Base-by-base conservation (phyloP, 73 alveolate species). In the Blepharisma japonicum region DNA sequence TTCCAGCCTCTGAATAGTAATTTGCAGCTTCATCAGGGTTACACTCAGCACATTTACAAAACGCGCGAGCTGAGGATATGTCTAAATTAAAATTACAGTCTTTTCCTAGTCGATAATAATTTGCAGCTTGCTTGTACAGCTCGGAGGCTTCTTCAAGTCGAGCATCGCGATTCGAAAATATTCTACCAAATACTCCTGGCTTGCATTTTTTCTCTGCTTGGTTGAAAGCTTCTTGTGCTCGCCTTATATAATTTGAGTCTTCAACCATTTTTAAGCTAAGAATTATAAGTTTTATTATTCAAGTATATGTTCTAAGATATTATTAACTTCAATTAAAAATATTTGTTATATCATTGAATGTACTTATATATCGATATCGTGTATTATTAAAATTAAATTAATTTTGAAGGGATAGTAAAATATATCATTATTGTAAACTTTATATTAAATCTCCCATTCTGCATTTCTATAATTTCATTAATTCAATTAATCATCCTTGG, bases 101-200 rank as follows among this genome's bases (percentile, higher is more conserved):
- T 49, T 86, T 77, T 11, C 81, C 82, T 6, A 91, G 83, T 78
- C 90, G 90, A 54, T 81, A 91, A 46, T 82, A 81, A 66, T 88
- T 91, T 21, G 92, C 97, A 9, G 97, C 97, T 71, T 85, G 74
- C 55, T 83, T 80, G 68, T 61, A 89, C 14, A 85, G 51, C 14
- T 89, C 92, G 18, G 68, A 53, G 5, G 95, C 97, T 50, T 91
- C 97, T 23, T 91, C 97, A 67, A 81, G 55, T 55, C 94, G 86
- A 50, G 80, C 86, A 27, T 77, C 74, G 82, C 89, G 81, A 45
- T 86, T 72, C 39, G 86, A 49, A 67, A 90, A 78, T 78, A 91
- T 47, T 68, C 86, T 91, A 0, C 84, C 85, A 53, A 87, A 88
- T 55, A 91, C 83, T 0, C 95, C 91, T 55, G 94, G 92, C 56